A percentile compares a stretch with the other conserved stretches of the same genome.
Evolutionary conservation across 2,329 filamentous ascomycete species (phyloP).

Genomic region (Fonsecaea pedrosoi): DNA sequence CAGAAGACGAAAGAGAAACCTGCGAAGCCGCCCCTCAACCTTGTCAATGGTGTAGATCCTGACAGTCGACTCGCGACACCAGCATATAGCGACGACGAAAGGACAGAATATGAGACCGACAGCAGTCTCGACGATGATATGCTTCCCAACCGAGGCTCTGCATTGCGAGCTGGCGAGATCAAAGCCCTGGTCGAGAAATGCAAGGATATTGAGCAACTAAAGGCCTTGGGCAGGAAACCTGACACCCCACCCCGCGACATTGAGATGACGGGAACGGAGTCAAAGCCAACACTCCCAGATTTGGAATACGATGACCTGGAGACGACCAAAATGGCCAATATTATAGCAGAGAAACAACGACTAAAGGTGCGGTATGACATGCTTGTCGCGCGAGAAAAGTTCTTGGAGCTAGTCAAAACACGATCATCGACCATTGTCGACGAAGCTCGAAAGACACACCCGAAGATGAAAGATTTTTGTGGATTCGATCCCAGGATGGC

Average conservation of each 20-base stretch:
- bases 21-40: constrained; percentile 17
- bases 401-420: constrained; percentile 52
- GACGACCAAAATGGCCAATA: constrained; percentile 47
- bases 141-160: constrained; percentile 37
- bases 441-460: constrained; percentile 52
- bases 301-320: constrained; percentile 45
- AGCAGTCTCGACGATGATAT: constrained; percentile 43
- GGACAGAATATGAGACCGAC: constrained; percentile 42
- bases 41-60: constrained; percentile 28
- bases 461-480: constrained; percentile 57
- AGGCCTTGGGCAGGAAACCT: constrained; percentile 38
- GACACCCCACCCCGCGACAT: constrained; percentile 40
- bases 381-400: constrained; percentile 51
- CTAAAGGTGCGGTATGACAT: constrained; percentile 49
- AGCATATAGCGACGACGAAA: constrained; percentile 42
- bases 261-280: constrained; percentile 24
- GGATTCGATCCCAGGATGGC: constrained; percentile 56
- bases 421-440: constrained; percentile 53
- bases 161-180: constrained; percentile 39
- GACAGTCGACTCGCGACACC: constrained; percentile 40
- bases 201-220: constrained; percentile 35
- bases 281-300: constrained; percentile 39
- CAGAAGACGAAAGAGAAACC: constrained; percentile 25
- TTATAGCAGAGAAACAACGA: constrained; percentile 45
- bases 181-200: constrained; percentile 37